Evolutionary conservation across 2,329 filamentous ascomycete genomes (phyloP).

Genomic region (Alternaria arbusti): DNA sequence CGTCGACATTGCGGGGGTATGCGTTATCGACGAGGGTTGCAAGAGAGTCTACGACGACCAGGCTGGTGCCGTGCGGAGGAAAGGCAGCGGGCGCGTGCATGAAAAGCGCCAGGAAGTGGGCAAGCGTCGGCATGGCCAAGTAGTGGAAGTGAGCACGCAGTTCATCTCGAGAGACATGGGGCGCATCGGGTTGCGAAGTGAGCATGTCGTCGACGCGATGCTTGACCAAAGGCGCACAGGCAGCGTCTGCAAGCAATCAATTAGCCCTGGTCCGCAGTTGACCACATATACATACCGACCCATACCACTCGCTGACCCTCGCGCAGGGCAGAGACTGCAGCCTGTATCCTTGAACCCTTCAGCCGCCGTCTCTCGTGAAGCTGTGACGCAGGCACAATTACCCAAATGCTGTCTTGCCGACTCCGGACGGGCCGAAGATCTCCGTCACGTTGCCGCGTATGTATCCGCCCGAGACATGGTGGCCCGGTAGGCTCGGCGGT

Average conservation of each 20-base stretch:
- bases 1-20: conserved; percentile 66
- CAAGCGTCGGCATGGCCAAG: conserved; percentile 63
- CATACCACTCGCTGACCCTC: conserved; percentile 73
- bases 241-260: conserved; percentile 53
- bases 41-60: conserved; percentile 80
- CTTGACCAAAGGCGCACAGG: conserved; percentile 56
- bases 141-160: conserved; percentile 66
- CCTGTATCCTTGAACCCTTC: conserved; percentile 66
- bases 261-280: conserved; percentile 31
- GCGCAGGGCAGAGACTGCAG: conserved; percentile 68
- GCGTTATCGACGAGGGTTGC: conserved; percentile 78
- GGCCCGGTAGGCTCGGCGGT: conserved; percentile 31
- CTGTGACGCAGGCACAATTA: conserved; percentile 54
- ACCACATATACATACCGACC: conserved; percentile 69
- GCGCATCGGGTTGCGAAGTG: conserved; percentile 16
- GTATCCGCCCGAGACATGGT: conserved; percentile 59
- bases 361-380: conserved; percentile 23
- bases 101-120: conserved; percentile 75
- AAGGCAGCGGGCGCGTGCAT: conserved; percentile 69
- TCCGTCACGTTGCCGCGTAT: conserved; percentile 81
- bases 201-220: conserved; percentile 59
- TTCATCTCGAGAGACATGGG: conserved; percentile 31
- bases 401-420: conserved; percentile 85
- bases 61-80: conserved; percentile 66
- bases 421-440: conserved; percentile 84